Evolutionary conservation across 495 filamentous ascomycete genomes (phyloP), one percentile per base, ranked within the genome.

Genomic region (Tuber brumale): DNA sequence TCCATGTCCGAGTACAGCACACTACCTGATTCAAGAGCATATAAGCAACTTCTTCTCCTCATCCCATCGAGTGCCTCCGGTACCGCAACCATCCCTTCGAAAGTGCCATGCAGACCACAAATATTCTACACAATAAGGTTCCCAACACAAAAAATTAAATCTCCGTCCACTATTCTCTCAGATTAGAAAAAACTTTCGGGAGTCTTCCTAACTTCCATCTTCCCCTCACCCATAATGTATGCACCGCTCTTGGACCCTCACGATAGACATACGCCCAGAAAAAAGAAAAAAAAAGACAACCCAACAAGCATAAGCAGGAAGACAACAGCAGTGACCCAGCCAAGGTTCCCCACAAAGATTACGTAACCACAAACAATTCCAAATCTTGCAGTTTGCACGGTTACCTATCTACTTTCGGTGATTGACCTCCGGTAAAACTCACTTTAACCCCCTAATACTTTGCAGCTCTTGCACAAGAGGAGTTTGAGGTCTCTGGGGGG

Each of bases 1-100:
- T n/a, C 0, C 5, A 39, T 39, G 3, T 37, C 1, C 3, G 3
- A 1, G 3, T 37, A 37, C 3, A 37, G 1, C 1, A 1, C 3
- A 39, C 37, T 39, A 2, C 14, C 3, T 57, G 10, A 14, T 57
- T 2, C n/a, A 66, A 66, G 57, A 14, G 57, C 19, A 35, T 31
- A 27, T 66, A 66, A 4, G 31, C 18, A 35, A 27, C 57, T 27
- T 18, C 31, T 35, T 2, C 57, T 35, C 57, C n/a, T n/a, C n/a
- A n/a, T n/a, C n/a, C n/a, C n/a, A 66, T 35, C 2, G 14, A 27
- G 57, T 35, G 57, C 7, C 18, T 66, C 6, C 1, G 3, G 57
- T 7, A 66, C 8, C 27, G 57, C 1, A 66, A 8, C 18, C 14
- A 18, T 1, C 14, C 27, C 31, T 66, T 31, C 51, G 14, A 35